These are phyloP conservation scores for Myochromella boudieri DNA, from an alignment of 768 basidiomycete species.

Conservation along the genomic window DNA sequence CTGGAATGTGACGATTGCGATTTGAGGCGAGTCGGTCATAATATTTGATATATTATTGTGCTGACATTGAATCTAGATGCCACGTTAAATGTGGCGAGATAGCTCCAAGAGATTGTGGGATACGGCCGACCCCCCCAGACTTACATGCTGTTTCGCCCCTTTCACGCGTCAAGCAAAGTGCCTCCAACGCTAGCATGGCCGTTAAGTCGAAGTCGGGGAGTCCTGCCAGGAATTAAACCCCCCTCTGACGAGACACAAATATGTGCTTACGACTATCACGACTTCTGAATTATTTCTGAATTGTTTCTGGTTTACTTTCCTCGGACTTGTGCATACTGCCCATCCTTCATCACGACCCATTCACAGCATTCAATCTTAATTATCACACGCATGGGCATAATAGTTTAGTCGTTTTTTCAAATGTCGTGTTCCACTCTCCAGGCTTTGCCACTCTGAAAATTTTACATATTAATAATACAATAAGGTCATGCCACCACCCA, in stretches of 20 bases:
- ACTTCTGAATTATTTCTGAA: neutral
- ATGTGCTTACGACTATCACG: conserved; percentile 5
- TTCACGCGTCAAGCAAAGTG: conserved; percentile 39
- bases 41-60: conserved; percentile 7
- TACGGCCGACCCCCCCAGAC: conserved; percentile 40
- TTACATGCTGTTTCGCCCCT: conserved; percentile 34
- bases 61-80: conserved; percentile 43
- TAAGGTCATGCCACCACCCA: too few relatives aligned
- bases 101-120: conserved; percentile 77
- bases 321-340: too few relatives aligned
- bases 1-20: conserved; percentile 91
- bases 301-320: too few relatives aligned
- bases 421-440: too few relatives aligned
- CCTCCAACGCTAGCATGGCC: conserved; percentile 29
- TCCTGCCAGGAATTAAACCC: conserved; percentile 18
- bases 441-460: too few relatives aligned
- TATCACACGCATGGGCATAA: conserved; percentile 1
- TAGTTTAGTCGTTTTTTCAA: too few relatives aligned
- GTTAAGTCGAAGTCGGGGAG: conserved; percentile 26
- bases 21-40: conserved; percentile 48
- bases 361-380: neutral
- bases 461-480: too few relatives aligned
- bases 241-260: neutral
- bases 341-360: neutral
- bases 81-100: conserved; percentile 86